These are phyloP conservation scores for Ogataea methanolica DNA, from an alignment of 805 yeast species.

Conservation along the genomic window DNA sequence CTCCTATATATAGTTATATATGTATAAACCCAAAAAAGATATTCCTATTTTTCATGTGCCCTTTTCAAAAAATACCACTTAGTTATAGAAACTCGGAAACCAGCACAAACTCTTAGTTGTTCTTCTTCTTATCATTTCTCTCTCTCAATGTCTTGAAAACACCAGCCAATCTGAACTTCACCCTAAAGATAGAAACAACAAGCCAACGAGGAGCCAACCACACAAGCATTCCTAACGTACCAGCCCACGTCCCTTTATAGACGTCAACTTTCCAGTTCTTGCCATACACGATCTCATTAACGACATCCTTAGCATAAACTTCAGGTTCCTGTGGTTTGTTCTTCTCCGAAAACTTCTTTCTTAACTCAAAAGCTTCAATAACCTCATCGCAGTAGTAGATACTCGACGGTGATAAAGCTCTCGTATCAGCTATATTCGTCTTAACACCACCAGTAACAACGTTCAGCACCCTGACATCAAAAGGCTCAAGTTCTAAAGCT, in stretches of 20 bases:
- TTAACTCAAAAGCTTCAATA: slow-evolving; percentile 38
- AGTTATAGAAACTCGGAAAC: neutral
- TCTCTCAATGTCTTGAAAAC: slow-evolving; percentile 28
- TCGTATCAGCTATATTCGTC: slow-evolving; percentile 64
- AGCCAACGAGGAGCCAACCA: slow-evolving; percentile 24
- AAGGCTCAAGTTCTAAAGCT: slow-evolving; percentile 64
- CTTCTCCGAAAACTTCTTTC: slow-evolving; percentile 56
- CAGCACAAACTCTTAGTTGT: neutral
- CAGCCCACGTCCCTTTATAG: slow-evolving; percentile 46
- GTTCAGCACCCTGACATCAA: slow-evolving; percentile 66
- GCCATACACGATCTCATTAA: slow-evolving; percentile 41
- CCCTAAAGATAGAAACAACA: slow-evolving; percentile 22
- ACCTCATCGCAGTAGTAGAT: slow-evolving; percentile 50
- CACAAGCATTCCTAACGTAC: slow-evolving; percentile 18
- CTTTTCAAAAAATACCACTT: neutral
- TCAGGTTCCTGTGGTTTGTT: slow-evolving; percentile 58
- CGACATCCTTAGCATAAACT: slow-evolving; percentile 51
- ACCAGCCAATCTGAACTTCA: slow-evolving; percentile 33
- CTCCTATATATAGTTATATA: no score
- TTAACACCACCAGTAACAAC: slow-evolving; percentile 72
- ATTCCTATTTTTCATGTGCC: neutral
- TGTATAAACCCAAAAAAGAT: neutral
- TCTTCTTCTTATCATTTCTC: slow-evolving; percentile 2
- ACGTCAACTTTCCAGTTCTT: slow-evolving; percentile 40
- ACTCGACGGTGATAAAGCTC: slow-evolving; percentile 55